Evolutionary conservation across 2,329 filamentous ascomycete species (phyloP).

Genomic region (Gnomoniopsis smithogilvyi): DNA sequence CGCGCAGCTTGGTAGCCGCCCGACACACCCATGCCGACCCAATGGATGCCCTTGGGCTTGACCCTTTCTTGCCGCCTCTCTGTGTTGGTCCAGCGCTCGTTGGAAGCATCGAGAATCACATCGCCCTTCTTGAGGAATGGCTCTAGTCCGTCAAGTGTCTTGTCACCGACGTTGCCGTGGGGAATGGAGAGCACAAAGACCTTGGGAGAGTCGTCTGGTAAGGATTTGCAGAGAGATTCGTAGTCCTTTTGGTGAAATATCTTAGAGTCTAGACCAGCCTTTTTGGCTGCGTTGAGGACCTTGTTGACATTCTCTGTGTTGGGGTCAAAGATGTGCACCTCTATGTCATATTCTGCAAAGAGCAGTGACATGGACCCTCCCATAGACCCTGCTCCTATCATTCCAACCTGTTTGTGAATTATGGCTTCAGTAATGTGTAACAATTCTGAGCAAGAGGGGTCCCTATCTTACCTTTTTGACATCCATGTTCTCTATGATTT

Average conservation of each 20-base stretch:
- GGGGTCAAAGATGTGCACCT: conserved; percentile 54
- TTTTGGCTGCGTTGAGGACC: conserved; percentile 31
- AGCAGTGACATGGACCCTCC: conserved; percentile 57
- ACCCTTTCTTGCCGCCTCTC: conserved; percentile 59
- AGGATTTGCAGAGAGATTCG: conserved; percentile 44
- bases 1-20: conserved; percentile 68
- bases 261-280: conserved; percentile 26
- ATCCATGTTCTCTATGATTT: neutral
- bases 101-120: conserved; percentile 66
- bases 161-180: conserved; percentile 38
- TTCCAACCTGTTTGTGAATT: conserved; percentile 42
- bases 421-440: neutral
- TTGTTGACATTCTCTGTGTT: conserved; percentile 41
- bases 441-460: too few relatives aligned
- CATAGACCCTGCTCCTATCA: conserved; percentile 58
- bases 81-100: conserved; percentile 64
- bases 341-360: conserved; percentile 52
- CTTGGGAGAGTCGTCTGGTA: conserved; percentile 39
- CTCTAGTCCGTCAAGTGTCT: conserved; percentile 31
- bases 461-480: conserved; percentile 8
- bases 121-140: conserved; percentile 56
- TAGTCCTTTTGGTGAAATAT: conserved; percentile 39
- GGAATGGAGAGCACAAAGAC: conserved; percentile 52
- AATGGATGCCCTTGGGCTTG: conserved; percentile 55
- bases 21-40: conserved; percentile 65